Evolutionary conservation across 2,329 filamentous ascomycete genomes (phyloP), one percentile per base, ranked within the genome.

Genomic region (Exophiala lecanii-corni): DNA sequence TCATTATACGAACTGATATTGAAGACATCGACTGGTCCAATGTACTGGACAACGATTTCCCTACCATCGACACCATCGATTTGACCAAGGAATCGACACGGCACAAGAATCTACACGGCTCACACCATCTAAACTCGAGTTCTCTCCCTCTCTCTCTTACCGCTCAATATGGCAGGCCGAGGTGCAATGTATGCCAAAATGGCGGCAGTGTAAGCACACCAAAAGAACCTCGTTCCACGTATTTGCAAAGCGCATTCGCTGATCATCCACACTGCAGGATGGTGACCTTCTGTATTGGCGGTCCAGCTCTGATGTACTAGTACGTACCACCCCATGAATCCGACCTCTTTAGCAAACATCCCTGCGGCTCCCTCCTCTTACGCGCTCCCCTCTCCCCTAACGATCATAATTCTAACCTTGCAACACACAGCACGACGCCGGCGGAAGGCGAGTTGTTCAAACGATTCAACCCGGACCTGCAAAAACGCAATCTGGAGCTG

Each of bases 381-480:
- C 64, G 2, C 31, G 9, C 30, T 7, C 5, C 16, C 25, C 12
- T 13, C n/a, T n/a, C n/a, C n/a, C n/a, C n/a, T n/a, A n/a, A 19
- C 15, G 31, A 10, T 10, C 9, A n/a, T 12, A 26, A 10, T 34
- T 15, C 26, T 32, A 3, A 2, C n/a, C 12, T 15, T 7, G 12
- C 6, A 19, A 9, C 12, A 9, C 28, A 39, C 34, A 49, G 45
- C 31, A 53, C 70, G 43, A 66, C 66, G 19, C 92, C 92, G 2
- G 84, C 85, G 9, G 89, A 96, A 57, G 92, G 96, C 66, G 89
- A 97, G 69, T 76, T 98, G 31, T 89, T 94, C 73, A 74, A 78
- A 70, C 81, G 76, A 66, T 97, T 97, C 71, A 97, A 91, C 65
- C 91, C 91, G 1, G 92, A 97, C 23, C 76, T 98, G n/a, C 86